Evolutionary conservation across 139 green algal species (phyloP).

Genomic region (Nannochloris sp.): DNA sequence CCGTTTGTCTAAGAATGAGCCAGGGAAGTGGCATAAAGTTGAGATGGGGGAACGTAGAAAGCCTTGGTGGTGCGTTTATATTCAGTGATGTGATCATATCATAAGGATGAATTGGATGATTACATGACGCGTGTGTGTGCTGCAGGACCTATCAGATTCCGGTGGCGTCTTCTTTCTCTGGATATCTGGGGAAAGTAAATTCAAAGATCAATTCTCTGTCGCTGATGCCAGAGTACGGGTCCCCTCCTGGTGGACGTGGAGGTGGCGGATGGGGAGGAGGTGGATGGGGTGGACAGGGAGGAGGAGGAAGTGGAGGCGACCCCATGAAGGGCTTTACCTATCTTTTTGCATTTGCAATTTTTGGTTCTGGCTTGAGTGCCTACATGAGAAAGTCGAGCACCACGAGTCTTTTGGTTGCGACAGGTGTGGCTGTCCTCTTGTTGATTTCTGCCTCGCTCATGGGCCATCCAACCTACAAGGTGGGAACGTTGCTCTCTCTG

Average conservation of each 20-base stretch:
- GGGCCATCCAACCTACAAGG: conserved; percentile 11
- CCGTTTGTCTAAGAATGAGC: too few relatives aligned
- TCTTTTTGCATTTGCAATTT: conserved; percentile 13
- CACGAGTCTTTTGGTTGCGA: conserved; percentile 10
- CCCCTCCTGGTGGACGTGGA: neutral
- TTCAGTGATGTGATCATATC: too few relatives aligned
- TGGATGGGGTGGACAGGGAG: conserved; percentile 2
- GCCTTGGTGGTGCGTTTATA: too few relatives aligned
- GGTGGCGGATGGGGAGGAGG: conserved; percentile 10
- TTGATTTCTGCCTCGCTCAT: conserved; percentile 23
- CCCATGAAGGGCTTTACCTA: conserved; percentile 25
- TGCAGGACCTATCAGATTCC: too few relatives aligned
- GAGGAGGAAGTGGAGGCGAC: conserved; percentile 7
- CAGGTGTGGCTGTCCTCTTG: conserved; percentile 14
- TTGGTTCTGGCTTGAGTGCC: conserved; percentile 14
- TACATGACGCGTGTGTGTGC: too few relatives aligned
- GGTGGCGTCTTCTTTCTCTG: neutral
- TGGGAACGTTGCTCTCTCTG: conserved; percentile 20
- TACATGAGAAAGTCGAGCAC: conserved; percentile 18
- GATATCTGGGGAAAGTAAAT: conserved; percentile 1
- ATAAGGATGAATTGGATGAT: too few relatives aligned
- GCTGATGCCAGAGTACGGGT: neutral
- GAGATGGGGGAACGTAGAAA: neutral
- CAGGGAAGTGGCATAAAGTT: neutral
- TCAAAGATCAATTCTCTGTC: conserved; percentile 4